Base-by-base conservation (phyloP, 805 yeast genomes). In the Debaryomyces castellii region DNA sequence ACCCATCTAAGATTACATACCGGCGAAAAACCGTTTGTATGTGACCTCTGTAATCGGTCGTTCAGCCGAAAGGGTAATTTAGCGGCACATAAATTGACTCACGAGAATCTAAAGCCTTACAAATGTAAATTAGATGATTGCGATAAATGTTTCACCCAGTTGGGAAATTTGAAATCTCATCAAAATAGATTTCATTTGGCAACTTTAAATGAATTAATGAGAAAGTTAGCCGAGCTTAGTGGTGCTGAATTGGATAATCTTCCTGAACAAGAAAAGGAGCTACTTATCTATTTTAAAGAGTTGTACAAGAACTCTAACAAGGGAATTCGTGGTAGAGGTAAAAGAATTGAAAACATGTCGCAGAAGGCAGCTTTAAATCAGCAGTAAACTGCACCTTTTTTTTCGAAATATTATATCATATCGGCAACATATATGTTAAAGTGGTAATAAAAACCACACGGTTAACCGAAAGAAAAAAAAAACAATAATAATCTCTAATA, bases 251-350 rank as follows among this genome's bases (percentile, higher is more conserved):
- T 70, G 11, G 72, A 75, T 35, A 69, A 71, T 47, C 63, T 80
- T 23, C 87, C 91, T 0, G 65, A 68, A 2, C 77, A 78, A 20
- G 96, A 91, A 57, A 72, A 80, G 49, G 85, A 83, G 33, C 59
- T 89, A 53, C 74, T 91, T 55, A 77, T 80, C 25, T 91, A 92
- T 66, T 89, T 91, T 65, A 83, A 90, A 36, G 78, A 81, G 33
- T 73, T 91, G 46, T 91, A 92, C 69, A 89, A 89, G 64, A 89
- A 91, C 62, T 81, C 94, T 38, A 91, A 91, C 60, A 81, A 89
- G 58, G 97, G 97, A 16, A 91, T 91, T 50, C 83, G 88, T 54
- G 97, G 97, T 22, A 78, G 97, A 48, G 97, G 97, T 4, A 87
- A 81, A 50, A 36, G 49, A 14, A 16, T 38, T 14, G 32, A 30